A percentile compares a stretch with the other conserved stretches of the same genome.
Conservation (phyloP, 352 stramenopile species). For the Phytophthora tentaculata region DNA sequence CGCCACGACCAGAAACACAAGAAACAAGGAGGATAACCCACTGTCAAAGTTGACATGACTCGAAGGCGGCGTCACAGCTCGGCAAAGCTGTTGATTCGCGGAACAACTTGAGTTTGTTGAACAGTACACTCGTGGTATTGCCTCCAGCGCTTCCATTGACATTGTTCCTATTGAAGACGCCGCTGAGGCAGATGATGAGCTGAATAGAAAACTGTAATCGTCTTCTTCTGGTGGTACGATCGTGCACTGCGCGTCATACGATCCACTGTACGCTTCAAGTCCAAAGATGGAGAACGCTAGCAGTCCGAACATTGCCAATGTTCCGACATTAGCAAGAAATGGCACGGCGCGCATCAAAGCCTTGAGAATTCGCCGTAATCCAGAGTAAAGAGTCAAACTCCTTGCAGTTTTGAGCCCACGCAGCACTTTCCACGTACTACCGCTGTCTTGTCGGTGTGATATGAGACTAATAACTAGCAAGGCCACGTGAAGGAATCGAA, state of each 20-base stretch:
- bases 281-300: conserved; percentile 83
- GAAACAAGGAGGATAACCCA: conserved; percentile 69
- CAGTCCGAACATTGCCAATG: conserved; percentile 75
- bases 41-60: conserved; percentile 76
- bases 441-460: conserved; percentile 39
- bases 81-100: conserved; percentile 45
- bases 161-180: conserved; percentile 20
- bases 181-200: conserved; percentile 12
- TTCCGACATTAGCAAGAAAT: conserved; percentile 79
- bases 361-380: conserved; percentile 71
- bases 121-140: conserved; percentile 62
- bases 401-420: conserved; percentile 74
- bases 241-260: conserved; percentile 61
- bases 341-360: conserved; percentile 68
- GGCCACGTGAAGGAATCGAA: conserved; percentile 58
- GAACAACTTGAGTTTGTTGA: conserved; percentile 49
- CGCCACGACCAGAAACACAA: conserved; percentile 82
- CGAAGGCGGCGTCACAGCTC: conserved; percentile 39
- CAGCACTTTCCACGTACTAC: conserved; percentile 53
- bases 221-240: conserved; percentile 11
- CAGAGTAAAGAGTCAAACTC: conserved; percentile 67
- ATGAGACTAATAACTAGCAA: conserved; percentile 59
- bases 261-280: conserved; percentile 66
- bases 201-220: not conserved
- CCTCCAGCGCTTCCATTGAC: conserved; percentile 34